Evolutionary conservation across 768 basidiomycete genomes (phyloP), one percentile per base, ranked within the genome.

Genomic region (Tephrocybe rancida): DNA sequence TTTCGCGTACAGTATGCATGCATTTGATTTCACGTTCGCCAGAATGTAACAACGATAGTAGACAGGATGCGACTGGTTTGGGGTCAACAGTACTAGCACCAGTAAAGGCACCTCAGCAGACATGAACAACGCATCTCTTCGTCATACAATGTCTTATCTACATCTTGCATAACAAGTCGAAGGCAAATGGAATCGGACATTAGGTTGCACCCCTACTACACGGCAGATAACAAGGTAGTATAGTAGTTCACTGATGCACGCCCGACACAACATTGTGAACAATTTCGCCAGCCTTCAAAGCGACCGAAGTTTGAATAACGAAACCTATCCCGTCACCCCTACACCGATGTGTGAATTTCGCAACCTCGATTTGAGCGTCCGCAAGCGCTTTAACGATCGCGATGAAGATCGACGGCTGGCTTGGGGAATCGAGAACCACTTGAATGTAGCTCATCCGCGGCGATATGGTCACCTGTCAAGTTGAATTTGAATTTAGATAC

Each of bases 361-460:
- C 21, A 18, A 52, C 27, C 9, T 52, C 50, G 11, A 52, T 44
- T 10, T 44, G 14, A 44, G 50, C 50, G 10, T 27, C 39, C 3
- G 43, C 16, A 35, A 52, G 50, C 1, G 50, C 50, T 19, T 43
- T 43, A 8, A 52, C 7, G 18, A 43, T 35, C 32, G 30, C 41
- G 16, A 34, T 27, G 13, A 34, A 25, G n/a, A 16, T n/a, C 3
- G 14, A 16, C 3, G 50, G 27, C 10, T 38, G 50, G 14, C 44
- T 13, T 13, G 8, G 7, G 27, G 24, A 29, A 11, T 42, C 29
- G n/a, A 52, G 44, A 8, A 52, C 41, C 1, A 38, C 42, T 32
- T 44, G 50, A 16, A 52, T 14, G 30, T 52, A 52, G 19, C 50
- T 52, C 50, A 52, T 52, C 6, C 27, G n/a, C n/a, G 29, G 26